Conservation (phyloP, 352 stramenopile genomes). For the Globisporangium spinosum region DNA sequence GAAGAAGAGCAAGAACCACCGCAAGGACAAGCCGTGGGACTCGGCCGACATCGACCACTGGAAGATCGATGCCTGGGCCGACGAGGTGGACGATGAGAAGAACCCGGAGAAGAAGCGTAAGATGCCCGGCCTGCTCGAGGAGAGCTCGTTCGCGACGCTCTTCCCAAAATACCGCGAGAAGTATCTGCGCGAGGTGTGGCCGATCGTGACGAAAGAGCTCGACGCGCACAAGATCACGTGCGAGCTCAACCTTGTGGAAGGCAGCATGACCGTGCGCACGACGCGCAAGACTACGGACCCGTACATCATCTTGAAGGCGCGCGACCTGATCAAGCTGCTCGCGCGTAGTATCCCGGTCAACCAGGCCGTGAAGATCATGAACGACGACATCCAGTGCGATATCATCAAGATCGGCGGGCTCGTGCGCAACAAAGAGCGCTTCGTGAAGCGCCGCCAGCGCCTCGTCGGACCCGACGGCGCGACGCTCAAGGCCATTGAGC, state of each 20-base stretch:
- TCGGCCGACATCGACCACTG: conserved; percentile 98
- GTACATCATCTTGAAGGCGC: conserved; percentile 98
- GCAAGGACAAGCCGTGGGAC: conserved; percentile 99
- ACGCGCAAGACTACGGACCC: conserved; percentile 95
- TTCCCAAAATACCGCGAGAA: conserved; percentile 99
- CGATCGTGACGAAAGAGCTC: conserved; percentile 96
- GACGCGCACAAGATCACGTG: conserved; percentile 94
- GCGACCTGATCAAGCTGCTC: conserved; percentile 99
- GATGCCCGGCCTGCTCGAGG: conserved; percentile 93
- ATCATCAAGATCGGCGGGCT: conserved; percentile 99
- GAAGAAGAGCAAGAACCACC: conserved; percentile 91
- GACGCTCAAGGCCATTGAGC: conserved; percentile 97
- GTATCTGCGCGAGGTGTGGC: conserved; percentile 98
- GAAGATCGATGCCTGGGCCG: conserved; percentile 91
- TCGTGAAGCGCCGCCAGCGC: conserved; percentile 97
- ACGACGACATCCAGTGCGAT: conserved; percentile 98
- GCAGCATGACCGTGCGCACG: conserved; percentile 89
- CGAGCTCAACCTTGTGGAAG: conserved; percentile 98
- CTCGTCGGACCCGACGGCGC: conserved; percentile 97
- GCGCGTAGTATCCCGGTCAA: conserved; percentile 96
- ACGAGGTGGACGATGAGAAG: conserved; percentile 82
- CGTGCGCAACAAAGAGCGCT: conserved; percentile 99
- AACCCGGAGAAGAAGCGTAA: conserved; percentile 55
- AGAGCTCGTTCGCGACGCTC: conserved; percentile 98
- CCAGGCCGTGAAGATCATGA: conserved; percentile 95